A percentile compares a stretch with the other conserved stretches of the same genome.
Evolutionary conservation across 805 yeast species (phyloP).

Genomic region (Starmerella sp.): DNA sequence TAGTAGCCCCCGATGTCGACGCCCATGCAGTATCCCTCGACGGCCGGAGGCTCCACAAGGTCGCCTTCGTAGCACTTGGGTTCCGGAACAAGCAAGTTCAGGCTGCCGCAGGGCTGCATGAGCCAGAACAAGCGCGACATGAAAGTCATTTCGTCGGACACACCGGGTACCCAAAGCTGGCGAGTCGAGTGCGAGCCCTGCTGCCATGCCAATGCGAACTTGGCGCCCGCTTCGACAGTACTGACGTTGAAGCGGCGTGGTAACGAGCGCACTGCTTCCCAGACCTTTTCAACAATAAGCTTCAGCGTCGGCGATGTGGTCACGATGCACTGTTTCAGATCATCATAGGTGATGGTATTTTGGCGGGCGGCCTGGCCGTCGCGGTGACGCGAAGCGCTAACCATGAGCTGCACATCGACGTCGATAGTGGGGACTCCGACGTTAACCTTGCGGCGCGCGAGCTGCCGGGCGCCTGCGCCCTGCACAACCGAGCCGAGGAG

Average conservation of each 20-base stretch:
- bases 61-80: slow-evolving; percentile 13
- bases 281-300: background rate
- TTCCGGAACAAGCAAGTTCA: slow-evolving; percentile 7
- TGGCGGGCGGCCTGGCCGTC: background rate
- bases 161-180: slow-evolving; percentile 15
- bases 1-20: slow-evolving; percentile 21
- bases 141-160: slow-evolving; percentile 5
- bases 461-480: background rate
- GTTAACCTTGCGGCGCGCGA: slow-evolving; percentile 8
- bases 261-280: background rate
- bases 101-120: background rate
- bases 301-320: slow-evolving; percentile 10
- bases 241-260: background rate
- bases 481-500: slow-evolving; percentile 9
- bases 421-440: slow-evolving; percentile 4
- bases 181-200: background rate
- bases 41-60: slow-evolving; percentile 51
- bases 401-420: background rate
- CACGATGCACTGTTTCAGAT: slow-evolving; percentile 10
- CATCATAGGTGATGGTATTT: slow-evolving; percentile 9
- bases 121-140: slow-evolving; percentile 10
- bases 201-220: slow-evolving; percentile 16
- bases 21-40: slow-evolving; percentile 71
- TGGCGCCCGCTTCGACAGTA: background rate
- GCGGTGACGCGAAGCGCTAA: background rate